Conservation (phyloP, 2,329 filamentous ascomycete species). For the Plenodomus tracheiphilus region DNA sequence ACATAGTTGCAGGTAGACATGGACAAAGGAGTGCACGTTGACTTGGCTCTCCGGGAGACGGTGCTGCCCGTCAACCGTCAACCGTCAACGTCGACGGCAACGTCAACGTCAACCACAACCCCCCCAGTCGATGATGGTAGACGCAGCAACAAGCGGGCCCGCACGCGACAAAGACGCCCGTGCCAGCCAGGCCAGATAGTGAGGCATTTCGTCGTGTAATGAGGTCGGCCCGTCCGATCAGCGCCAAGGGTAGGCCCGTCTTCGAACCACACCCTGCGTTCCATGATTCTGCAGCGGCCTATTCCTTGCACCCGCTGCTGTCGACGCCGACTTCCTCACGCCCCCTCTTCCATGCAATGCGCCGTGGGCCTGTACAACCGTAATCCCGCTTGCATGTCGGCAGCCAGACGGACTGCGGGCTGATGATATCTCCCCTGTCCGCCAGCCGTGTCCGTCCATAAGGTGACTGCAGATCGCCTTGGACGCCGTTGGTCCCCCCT, state of each 20-base stretch:
- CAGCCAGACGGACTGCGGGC: constrained; percentile 22
- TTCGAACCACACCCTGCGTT: constrained; percentile 23
- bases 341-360: constrained; percentile 31
- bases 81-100: no score
- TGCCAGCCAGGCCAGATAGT: neutral
- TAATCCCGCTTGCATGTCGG: constrained; percentile 29
- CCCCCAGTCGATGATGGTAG: neutral
- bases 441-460: constrained; percentile 31
- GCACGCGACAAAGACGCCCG: neutral
- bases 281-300: constrained; percentile 7
- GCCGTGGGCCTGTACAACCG: constrained; percentile 27
- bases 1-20: no score
- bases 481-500: constrained; percentile 1
- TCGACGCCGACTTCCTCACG: constrained; percentile 16
- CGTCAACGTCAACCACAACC: no score
- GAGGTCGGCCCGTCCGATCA: constrained; percentile 13
- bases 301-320: constrained; percentile 18
- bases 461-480: constrained; percentile 15
- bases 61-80: no score
- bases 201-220: constrained; percentile 14
- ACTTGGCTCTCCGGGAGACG: no score
- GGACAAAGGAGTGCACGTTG: no score
- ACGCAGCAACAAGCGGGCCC: neutral
- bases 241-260: constrained; percentile 22
- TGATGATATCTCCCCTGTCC: constrained; percentile 34